A percentile compares a stretch with the other conserved stretches of the same genome.
Evolutionary conservation across 2,329 filamentous ascomycete genomes (phyloP).

Genomic region (Bipolaris zeicola): DNA sequence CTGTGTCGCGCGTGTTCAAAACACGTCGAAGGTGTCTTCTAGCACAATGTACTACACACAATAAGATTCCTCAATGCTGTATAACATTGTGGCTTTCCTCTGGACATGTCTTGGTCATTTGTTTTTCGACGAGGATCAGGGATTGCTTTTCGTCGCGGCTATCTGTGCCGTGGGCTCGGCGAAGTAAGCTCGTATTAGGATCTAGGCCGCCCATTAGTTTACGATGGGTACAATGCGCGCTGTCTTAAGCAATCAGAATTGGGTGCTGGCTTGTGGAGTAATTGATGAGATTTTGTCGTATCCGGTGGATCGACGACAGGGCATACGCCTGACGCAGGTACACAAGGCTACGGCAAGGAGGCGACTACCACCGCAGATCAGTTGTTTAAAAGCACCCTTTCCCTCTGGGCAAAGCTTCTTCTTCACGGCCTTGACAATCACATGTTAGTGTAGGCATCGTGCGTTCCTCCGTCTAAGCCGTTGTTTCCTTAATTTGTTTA

Average conservation of each 20-base stretch:
- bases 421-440: neutral
- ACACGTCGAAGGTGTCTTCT: neutral
- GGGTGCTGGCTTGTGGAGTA: constrained; percentile 2
- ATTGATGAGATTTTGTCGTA: constrained; percentile 11
- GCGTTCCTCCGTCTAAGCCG: neutral
- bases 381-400: constrained; percentile 1
- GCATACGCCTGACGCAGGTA: constrained; percentile 15
- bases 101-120: neutral
- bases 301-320: constrained; percentile 6
- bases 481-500: neutral
- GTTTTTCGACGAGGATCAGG: neutral
- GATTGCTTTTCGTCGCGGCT: constrained; percentile 5
- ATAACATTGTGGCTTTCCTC: neutral
- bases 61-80: neutral
- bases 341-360: constrained; percentile 4
- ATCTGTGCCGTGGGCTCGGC: neutral
- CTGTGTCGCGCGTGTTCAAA: neutral
- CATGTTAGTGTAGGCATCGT: neutral
- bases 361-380: constrained; percentile 3
- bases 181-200: constrained; percentile 18
- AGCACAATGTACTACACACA: neutral
- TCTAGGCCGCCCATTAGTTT: neutral
- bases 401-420: neutral
- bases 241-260: neutral
- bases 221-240: constrained; percentile 11